phyloP scores from a whole-genome alignment of 805 yeast species.

The Tetrapisispora iriomotensis region DNA sequence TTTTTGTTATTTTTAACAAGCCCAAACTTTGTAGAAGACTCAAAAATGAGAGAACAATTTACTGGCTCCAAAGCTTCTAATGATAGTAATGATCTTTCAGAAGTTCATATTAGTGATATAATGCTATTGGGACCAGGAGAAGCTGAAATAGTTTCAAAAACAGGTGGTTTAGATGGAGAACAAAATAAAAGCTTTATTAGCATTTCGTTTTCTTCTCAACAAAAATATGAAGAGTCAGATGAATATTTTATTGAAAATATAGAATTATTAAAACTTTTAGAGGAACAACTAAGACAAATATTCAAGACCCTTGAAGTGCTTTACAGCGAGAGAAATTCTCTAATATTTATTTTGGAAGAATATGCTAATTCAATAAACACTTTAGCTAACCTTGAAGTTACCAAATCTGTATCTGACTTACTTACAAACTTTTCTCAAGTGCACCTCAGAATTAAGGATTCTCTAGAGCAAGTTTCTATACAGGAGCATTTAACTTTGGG shows the following conservation, averaged over 20 bases:
- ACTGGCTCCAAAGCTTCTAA: conserved; percentile 44
- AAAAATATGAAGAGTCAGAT: conserved; percentile 66
- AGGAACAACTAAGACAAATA: conserved; percentile 57
- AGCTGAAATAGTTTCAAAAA: conserved; percentile 16
- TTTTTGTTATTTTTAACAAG: conserved; percentile 67
- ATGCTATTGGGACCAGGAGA: conserved; percentile 24
- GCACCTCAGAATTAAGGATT: conserved; percentile 59
- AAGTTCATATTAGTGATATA: conserved; percentile 24
- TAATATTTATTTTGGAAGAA: conserved; percentile 59
- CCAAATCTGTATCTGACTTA: conserved; percentile 51
- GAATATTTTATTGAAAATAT: conserved; percentile 64
- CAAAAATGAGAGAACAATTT: conserved; percentile 59
- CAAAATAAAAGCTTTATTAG: conserved; percentile 60
- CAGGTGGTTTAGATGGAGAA: conserved; percentile 33
- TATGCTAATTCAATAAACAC: conserved; percentile 46
- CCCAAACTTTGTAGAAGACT: conserved; percentile 53
- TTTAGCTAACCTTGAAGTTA: conserved; percentile 65
- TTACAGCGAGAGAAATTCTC: conserved; percentile 62
- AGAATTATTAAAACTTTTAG: conserved; percentile 58
- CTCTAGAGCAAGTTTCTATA: conserved; percentile 64
- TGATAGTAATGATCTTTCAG: conserved; percentile 31
- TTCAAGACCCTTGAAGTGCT: conserved; percentile 63
- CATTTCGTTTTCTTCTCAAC: conserved; percentile 53
- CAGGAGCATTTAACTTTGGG: conserved; percentile 84
- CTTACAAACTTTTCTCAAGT: conserved; percentile 61